Base-by-base conservation (phyloP, 768 basidiomycete species). In the Clitopilus passeckerianus region DNA sequence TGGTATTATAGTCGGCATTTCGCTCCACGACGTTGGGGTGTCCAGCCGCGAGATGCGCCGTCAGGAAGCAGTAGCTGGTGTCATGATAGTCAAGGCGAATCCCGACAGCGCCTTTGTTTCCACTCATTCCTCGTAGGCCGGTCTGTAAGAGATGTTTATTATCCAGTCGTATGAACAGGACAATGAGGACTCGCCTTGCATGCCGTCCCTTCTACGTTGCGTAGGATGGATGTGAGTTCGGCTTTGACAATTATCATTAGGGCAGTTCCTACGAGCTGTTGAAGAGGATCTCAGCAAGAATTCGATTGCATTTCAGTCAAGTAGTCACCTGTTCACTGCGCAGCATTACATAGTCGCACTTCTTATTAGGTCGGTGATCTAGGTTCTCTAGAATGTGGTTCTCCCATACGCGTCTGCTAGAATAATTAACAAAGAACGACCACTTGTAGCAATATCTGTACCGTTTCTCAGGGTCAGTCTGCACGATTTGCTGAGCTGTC, bases 31-130 rank as follows among this genome's bases (percentile, higher is more conserved):
- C 78, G 66, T 96, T 96, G 6, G 82, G 68, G 67, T 97, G 95
- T 6, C 97, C 97, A n/a, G 97, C 95, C 15, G 97, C 95, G 43
- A 98, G 81, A 72, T 98, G 97, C 3, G 93, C 93, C 8, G 96
- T 98, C 62, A 99, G 71, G 74, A 98, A 95, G 74, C 97, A 99
- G 66, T 98, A 89, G 58, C 84, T 90, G 8, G 95, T 91, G 68
- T 95, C 94, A 64, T 91, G 81, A 66, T 92, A 93, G 27, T 98
- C 91, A 55, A 99, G 77, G 12, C 97, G 88, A 63, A 99, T 93
- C 6, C 89, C 95, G 12, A 96, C 91, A 1, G 94, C 97, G 18
- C 97, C 97, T 75, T 99, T 96, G 76, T 96, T 96, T 27, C 95
- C 97, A 0, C 94, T 94, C 85, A 98, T 94, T 12, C 97, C 97